A percentile compares a stretch with the other conserved stretches of the same genome.
phyloP scores from a whole-genome alignment of 192 early-diverging fungal species.

The Coemansia sp. region DNA sequence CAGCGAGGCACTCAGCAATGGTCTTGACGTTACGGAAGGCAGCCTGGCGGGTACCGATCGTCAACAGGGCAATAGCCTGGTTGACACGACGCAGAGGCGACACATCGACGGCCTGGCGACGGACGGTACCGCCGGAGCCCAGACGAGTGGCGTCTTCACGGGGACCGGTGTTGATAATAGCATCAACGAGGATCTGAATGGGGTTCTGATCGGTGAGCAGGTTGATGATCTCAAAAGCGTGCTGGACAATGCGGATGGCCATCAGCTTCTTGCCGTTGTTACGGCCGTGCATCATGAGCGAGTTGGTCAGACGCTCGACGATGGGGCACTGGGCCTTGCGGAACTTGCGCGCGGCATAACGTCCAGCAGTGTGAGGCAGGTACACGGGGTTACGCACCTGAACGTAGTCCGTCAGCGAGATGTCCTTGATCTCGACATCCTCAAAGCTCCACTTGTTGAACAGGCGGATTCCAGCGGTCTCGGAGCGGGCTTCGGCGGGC shows the following conservation, averaged over 20 bases:
- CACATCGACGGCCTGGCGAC: constrained; percentile 99
- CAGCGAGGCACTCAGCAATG: constrained; percentile 98
- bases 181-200: constrained; percentile 96
- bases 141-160: constrained; percentile 99
- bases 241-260: constrained; percentile 98
- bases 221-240: constrained; percentile 99
- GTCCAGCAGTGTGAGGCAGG: constrained; percentile 97
- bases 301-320: constrained; percentile 97
- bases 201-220: constrained; percentile 98
- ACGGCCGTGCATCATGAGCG: constrained; percentile 99
- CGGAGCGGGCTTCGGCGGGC: constrained; percentile 57
- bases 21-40: constrained; percentile 99
- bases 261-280: constrained; percentile 99
- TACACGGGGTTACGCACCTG: constrained; percentile 90
- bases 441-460: constrained; percentile 93
- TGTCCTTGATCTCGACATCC: constrained; percentile 87
- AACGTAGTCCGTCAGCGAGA: constrained; percentile 88
- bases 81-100: constrained; percentile 97
- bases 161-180: constrained; percentile 98
- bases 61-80: constrained; percentile 91
- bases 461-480: constrained; percentile 56
- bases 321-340: constrained; percentile 99
- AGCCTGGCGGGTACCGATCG: constrained; percentile 95
- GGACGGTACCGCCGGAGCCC: constrained; percentile 94
- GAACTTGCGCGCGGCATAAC: constrained; percentile 96